Conservation (phyloP, 2,329 filamentous ascomycete genomes). For the Colletotrichum tamarilloi region DNA sequence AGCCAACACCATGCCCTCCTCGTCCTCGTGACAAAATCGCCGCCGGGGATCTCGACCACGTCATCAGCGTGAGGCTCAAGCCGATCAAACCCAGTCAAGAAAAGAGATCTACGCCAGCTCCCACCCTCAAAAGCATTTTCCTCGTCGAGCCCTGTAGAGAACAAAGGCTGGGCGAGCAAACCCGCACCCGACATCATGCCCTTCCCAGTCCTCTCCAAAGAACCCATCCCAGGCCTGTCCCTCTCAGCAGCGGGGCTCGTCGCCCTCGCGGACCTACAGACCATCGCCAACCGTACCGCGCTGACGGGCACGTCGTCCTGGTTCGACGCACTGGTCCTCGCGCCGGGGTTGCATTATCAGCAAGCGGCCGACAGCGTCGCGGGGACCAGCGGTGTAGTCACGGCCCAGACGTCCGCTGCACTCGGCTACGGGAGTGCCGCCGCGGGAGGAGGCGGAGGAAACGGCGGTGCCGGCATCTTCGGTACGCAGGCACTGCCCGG, state of each 20-base stretch:
- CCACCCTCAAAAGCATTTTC: background rate
- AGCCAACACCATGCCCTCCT: background rate
- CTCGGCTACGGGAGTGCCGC: conserved; percentile 52
- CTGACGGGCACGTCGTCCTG: conserved; percentile 67
- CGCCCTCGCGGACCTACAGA: conserved; percentile 68
- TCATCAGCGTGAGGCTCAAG: background rate
- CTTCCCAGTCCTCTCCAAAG: conserved; percentile 55
- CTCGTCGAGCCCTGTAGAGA: no score
- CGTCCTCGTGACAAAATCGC: conserved; percentile 1
- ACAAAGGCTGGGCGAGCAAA: background rate
- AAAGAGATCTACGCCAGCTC: background rate
- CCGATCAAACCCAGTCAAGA: background rate
- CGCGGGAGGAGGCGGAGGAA: background rate
- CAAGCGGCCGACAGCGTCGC: conserved; percentile 65
- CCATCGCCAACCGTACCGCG: conserved; percentile 65
- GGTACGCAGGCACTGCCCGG: conserved; percentile 13
- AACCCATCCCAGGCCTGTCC: conserved; percentile 56
- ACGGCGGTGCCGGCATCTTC: conserved; percentile 15
- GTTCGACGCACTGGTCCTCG: conserved; percentile 67
- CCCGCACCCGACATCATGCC: conserved; percentile 24
- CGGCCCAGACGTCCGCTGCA: conserved; percentile 59
- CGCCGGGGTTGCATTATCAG: conserved; percentile 71
- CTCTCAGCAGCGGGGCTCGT: conserved; percentile 66
- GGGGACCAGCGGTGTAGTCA: conserved; percentile 46
- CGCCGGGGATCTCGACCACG: background rate